Percentiles rank a stretch among this genome's conserved stretches.
Conservation (phyloP, 1,284 basidiomycete genomes). For the Rhodotorula sp. region DNA sequence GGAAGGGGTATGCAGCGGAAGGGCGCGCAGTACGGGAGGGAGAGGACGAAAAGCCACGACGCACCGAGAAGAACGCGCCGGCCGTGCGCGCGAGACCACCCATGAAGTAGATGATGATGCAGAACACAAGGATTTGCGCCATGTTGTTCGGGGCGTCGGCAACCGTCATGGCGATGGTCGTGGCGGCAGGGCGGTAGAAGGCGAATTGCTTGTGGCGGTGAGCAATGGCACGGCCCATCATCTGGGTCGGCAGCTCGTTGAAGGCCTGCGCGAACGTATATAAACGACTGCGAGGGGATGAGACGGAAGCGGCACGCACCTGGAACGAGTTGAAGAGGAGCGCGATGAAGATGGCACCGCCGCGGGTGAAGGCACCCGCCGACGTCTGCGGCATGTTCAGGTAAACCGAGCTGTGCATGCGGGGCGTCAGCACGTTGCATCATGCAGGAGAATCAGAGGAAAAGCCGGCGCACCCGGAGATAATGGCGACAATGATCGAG, state of each 20-base stretch:
- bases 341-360: slow-evolving; percentile 66
- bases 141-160: slow-evolving; percentile 58
- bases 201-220: slow-evolving; percentile 65
- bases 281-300: slow-evolving; percentile 50
- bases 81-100: slow-evolving; percentile 54
- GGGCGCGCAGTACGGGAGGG: neutral
- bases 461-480: slow-evolving; percentile 60
- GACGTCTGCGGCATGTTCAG: slow-evolving; percentile 68
- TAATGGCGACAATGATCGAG: slow-evolving; percentile 63
- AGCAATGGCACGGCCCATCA: slow-evolving; percentile 70
- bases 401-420: slow-evolving; percentile 26
- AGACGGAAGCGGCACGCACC: neutral
- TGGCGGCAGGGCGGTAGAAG: slow-evolving; percentile 76
- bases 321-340: slow-evolving; percentile 67
- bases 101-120: slow-evolving; percentile 52
- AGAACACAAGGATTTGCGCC: slow-evolving; percentile 56
- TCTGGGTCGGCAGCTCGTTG: slow-evolving; percentile 52
- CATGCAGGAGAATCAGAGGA: slow-evolving; percentile 54
- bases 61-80: slow-evolving; percentile 56
- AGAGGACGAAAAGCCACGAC: neutral
- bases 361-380: slow-evolving; percentile 81
- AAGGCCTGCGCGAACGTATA: slow-evolving; percentile 69
- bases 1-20: neutral
- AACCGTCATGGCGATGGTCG: slow-evolving; percentile 63
- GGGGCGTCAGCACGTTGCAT: slow-evolving; percentile 71